Evolutionary conservation across 78 protist genomes (phyloP).

Genomic region (Monocercomonoides exilis): DNA sequence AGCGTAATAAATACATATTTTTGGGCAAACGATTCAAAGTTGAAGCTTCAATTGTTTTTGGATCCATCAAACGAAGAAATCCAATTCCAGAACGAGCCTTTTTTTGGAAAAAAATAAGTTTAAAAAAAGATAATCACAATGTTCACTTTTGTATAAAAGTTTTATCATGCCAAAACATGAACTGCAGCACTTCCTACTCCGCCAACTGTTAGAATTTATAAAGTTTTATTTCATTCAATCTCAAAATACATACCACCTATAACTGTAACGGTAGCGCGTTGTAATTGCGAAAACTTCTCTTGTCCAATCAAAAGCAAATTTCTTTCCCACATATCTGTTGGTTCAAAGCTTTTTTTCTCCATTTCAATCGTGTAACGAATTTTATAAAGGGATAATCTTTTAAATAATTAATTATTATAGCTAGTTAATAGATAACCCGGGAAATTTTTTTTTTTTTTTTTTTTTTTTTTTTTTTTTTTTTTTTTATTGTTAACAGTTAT

Average conservation of each 20-base stretch:
- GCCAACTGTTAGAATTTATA: not conserved
- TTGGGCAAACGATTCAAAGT: not conserved
- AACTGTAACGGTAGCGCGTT: not conserved
- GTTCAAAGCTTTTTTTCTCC: no score
- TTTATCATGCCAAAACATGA: not conserved
- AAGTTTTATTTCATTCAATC: not conserved
- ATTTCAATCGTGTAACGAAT: no score
- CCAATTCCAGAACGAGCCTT: not conserved
- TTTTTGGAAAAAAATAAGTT: no score
- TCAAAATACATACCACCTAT: not conserved
- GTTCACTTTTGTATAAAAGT: not conserved
- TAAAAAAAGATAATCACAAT: not conserved
- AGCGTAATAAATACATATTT: not conserved
- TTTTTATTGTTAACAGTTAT: no score
- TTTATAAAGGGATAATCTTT: no score
- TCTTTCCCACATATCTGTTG: not conserved
- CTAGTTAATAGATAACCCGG: no score
- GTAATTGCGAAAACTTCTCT: not conserved
- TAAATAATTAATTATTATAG: no score
- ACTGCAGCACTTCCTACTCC: conserved; percentile 8
- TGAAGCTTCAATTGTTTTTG: not conserved
- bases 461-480: no score
- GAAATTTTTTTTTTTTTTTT: no score
- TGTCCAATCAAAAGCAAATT: not conserved
- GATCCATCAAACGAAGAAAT: not conserved